These are phyloP conservation scores for Triticum urartu DNA, from an alignment of 176 grass and related monocot genomes.

Conservation along the genomic window DNA sequence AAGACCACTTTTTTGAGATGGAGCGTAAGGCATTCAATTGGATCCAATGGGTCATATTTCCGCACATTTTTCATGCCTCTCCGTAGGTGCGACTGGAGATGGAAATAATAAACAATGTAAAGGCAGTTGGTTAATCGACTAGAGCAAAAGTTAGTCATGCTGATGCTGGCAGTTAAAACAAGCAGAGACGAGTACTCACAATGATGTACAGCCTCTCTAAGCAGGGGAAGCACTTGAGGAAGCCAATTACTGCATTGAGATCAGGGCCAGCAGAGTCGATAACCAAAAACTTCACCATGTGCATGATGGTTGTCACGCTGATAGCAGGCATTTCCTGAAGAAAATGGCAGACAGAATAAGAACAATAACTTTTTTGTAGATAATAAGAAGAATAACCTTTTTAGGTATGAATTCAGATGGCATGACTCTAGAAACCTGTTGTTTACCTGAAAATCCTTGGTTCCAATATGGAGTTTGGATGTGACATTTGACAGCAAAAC, in stretches of 20 bases:
- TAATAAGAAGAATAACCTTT: no score
- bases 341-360: not conserved
- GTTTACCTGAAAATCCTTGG: not conserved
- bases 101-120: not conserved
- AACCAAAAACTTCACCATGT: no score
- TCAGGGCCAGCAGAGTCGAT: no score
- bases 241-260: no score
- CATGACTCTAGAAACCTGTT: no score
- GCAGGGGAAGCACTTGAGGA: no score
- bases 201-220: not conserved
- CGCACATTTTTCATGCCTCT: not conserved
- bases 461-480: constrained; percentile 4
- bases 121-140: not conserved
- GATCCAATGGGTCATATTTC: not conserved
- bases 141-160: not conserved
- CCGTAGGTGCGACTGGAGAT: no score
- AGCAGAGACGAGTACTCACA: not conserved
- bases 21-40: not conserved
- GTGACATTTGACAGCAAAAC: not conserved
- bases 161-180: not conserved
- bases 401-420: no score
- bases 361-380: not conserved
- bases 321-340: not conserved
- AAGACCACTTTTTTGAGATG: not conserved
- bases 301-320: not conserved